Evolutionary conservation across 2,329 filamentous ascomycete species (phyloP).

Genomic region (Claviceps sp.): DNA sequence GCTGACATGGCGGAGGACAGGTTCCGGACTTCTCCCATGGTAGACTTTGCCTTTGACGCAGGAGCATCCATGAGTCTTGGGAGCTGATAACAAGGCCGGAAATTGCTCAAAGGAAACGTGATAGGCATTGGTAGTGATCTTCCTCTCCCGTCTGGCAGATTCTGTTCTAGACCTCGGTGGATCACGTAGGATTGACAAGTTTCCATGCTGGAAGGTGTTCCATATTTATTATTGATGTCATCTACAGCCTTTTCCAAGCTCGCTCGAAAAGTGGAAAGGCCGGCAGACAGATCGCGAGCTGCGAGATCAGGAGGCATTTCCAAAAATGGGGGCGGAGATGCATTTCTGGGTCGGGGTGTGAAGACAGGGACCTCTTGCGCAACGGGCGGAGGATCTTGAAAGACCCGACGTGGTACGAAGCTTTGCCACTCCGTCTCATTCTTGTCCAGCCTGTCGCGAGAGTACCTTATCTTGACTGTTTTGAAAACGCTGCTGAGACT

Average conservation of each 20-base stretch:
- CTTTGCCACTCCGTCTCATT: slow-evolving; percentile 1
- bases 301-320: slow-evolving; percentile 15
- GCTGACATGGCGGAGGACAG: slow-evolving; percentile 2
- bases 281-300: slow-evolving; percentile 9
- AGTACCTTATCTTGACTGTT: slow-evolving; percentile 15
- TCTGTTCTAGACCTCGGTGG: not conserved
- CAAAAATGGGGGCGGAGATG: slow-evolving; percentile 14
- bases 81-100: slow-evolving; percentile 8
- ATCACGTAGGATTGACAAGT: not conserved
- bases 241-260: slow-evolving; percentile 18
- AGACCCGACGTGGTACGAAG: not conserved
- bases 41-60: slow-evolving; percentile 3
- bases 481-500: slow-evolving; percentile 19
- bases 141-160: not conserved
- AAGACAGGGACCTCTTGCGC: not conserved
- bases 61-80: slow-evolving; percentile 8
- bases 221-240: slow-evolving; percentile 17
- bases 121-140: not conserved
- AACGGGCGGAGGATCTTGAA: not conserved
- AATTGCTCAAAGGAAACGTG: slow-evolving; percentile 4
- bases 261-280: slow-evolving; percentile 15
- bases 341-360: not conserved
- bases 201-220: slow-evolving; percentile 5
- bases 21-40: slow-evolving; percentile 7
- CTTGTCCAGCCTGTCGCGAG: slow-evolving; percentile 11